Evolutionary conservation across 257 asterid genomes (phyloP).

Genomic region (Lavandula angustifolia): DNA sequence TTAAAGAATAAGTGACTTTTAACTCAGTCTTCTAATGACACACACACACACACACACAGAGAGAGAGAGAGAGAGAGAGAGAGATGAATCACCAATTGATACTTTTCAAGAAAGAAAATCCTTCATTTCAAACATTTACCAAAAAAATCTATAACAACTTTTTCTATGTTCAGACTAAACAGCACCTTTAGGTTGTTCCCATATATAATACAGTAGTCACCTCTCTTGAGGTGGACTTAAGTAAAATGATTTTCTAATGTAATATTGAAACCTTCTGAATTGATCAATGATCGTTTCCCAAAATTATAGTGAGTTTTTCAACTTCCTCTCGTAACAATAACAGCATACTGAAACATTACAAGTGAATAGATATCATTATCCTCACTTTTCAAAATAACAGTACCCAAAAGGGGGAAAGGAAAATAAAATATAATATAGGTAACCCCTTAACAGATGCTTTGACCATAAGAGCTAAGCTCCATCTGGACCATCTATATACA

Average conservation of each 20-base stretch:
- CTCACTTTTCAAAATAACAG: background rate
- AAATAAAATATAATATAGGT: conserved; percentile 1
- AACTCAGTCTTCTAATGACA: background rate
- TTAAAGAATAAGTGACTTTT: background rate
- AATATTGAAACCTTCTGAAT: too few species aligned
- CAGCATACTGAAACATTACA: background rate
- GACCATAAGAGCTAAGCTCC: background rate
- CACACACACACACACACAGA: too few species aligned
- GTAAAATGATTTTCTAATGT: too few species aligned
- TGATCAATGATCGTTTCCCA: background rate
- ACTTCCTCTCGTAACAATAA: conserved; percentile 12
- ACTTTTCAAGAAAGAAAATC: background rate
- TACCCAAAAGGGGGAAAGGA: background rate
- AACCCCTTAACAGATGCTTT: conserved; percentile 6
- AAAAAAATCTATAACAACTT: too few species aligned
- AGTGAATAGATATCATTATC: conserved; percentile 4
- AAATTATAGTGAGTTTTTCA: background rate
- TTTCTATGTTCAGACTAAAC: too few species aligned
- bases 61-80: too few species aligned
- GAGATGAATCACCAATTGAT: background rate
- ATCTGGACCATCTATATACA: background rate
- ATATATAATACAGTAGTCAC: too few species aligned
- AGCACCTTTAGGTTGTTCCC: too few species aligned
- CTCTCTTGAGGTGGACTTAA: too few species aligned
- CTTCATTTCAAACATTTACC: too few species aligned